phyloP scores from a whole-genome alignment of 805 yeast genomes.

The Yamadazyma ubonensis region DNA sequence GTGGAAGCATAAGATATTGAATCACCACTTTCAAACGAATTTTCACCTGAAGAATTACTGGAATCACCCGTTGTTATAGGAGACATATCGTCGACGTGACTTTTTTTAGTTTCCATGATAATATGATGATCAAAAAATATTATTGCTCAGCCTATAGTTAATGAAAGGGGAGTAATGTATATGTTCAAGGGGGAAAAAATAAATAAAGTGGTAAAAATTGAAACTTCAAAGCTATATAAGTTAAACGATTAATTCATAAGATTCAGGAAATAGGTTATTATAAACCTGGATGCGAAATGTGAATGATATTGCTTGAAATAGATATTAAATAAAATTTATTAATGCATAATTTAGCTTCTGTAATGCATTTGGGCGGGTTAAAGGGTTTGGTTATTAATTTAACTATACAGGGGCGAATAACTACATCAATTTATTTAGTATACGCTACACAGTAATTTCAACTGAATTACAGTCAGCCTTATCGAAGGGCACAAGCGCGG shows the following conservation, averaged over 20 bases:
- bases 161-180: not conserved
- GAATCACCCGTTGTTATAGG: conserved; percentile 1
- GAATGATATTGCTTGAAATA: not conserved
- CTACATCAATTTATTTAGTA: no score
- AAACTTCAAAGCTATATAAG: not conserved
- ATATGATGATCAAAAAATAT: not conserved
- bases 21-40: conserved; percentile 9
- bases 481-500: not conserved
- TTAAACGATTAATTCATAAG: not conserved
- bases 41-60: not conserved
- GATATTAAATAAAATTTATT: no score
- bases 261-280: not conserved
- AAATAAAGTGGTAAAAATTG: not conserved
- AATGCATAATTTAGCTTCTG: not conserved
- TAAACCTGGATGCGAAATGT: not conserved
- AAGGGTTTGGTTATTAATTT: not conserved
- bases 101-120: conserved; percentile 1
- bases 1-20: conserved; percentile 3
- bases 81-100: not conserved
- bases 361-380: not conserved
- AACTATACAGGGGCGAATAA: not conserved
- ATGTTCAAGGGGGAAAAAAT: not conserved
- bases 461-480: not conserved
- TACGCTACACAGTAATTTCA: not conserved
- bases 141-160: no score